Evolutionary conservation across 2,329 filamentous ascomycete genomes (phyloP), one percentile per base, ranked within the genome.

Genomic region (Exophiala calicioides): DNA sequence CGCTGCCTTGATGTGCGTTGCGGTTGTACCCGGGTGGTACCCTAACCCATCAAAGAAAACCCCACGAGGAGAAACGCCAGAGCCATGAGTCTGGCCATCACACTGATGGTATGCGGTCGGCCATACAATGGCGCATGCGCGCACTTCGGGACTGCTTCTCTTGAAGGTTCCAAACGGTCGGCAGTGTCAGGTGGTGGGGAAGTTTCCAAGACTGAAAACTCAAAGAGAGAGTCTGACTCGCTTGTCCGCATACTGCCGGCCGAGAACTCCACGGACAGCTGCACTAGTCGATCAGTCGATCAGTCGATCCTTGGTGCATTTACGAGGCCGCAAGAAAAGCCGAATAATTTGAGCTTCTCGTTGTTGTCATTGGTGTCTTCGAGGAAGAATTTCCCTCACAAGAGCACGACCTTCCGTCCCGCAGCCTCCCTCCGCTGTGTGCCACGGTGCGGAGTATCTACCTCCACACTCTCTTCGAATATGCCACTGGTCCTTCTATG

Each of bases 71-170:
- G 4, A 8, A 23, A 26, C 23, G 27, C 35, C 13, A 13, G 13
- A 38, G 21, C 35, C 23, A 38, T 37, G 38, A 38, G 30, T 33
- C 21, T 30, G 35, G 34, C 24, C 20, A 15, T 10, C 46, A 46
- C 42, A 47, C 34, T 32, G 50, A 53, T 31, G 31, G 33, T 20
- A 47, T 46, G 50, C 45, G 38, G 50, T 29, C 27, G 29, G 19
- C 50, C 50, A 36, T 24, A 20, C 34, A 43, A 44, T 30, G 15
- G 34, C 24, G 10, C 34, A 20, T n/a, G 27, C n/a, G 21, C 36
- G 34, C n/a, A n/a, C n/a, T 30, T 18, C 13, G 27, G 29, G 31
- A 19, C 26, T 26, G 20, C 26, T 19, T 26, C 27, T 23, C 27
- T 34, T 32, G 38, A 39, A 20, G 29, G 15, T 26, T 30, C 31